phyloP scores from a whole-genome alignment of 2,329 filamentous ascomycete species.

The Botrytis pseudocinerea region DNA sequence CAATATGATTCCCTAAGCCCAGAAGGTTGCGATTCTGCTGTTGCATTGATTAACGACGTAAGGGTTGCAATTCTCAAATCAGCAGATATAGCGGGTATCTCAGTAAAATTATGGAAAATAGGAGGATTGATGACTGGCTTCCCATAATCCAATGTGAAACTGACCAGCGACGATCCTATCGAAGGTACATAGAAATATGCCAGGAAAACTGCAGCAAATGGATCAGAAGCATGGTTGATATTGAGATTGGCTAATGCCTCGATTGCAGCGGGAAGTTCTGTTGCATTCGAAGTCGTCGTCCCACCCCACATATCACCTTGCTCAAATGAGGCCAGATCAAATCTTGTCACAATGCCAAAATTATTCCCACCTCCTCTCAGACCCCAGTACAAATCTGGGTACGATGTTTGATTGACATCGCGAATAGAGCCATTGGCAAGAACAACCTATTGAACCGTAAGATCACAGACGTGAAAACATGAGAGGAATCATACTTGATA shows the following conservation, averaged over 20 bases:
- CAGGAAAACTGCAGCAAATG: constrained; percentile 10
- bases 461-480: not conserved
- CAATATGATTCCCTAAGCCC: constrained; percentile 14
- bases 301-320: constrained; percentile 30
- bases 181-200: constrained; percentile 10
- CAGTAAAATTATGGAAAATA: constrained; percentile 29
- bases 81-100: constrained; percentile 9
- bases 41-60: constrained; percentile 25
- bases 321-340: constrained; percentile 46
- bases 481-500: constrained; percentile 24
- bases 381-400: constrained; percentile 51
- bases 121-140: constrained; percentile 23
- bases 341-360: constrained; percentile 47
- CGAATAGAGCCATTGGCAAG: constrained; percentile 52
- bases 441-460: constrained; percentile 39
- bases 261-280: not conserved
- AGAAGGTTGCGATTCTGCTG: constrained; percentile 11
- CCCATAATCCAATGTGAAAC: constrained; percentile 11
- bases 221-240: constrained; percentile 7
- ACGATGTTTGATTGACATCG: constrained; percentile 43
- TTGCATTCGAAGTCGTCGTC: not conserved
- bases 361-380: constrained; percentile 51
- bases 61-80: constrained; percentile 25
- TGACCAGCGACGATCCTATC: not conserved
- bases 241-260: constrained; percentile 14